These are phyloP conservation scores for Neurospora sp. DNA, from an alignment of 495 filamentous ascomycete genomes.

Conservation along the genomic window DNA sequence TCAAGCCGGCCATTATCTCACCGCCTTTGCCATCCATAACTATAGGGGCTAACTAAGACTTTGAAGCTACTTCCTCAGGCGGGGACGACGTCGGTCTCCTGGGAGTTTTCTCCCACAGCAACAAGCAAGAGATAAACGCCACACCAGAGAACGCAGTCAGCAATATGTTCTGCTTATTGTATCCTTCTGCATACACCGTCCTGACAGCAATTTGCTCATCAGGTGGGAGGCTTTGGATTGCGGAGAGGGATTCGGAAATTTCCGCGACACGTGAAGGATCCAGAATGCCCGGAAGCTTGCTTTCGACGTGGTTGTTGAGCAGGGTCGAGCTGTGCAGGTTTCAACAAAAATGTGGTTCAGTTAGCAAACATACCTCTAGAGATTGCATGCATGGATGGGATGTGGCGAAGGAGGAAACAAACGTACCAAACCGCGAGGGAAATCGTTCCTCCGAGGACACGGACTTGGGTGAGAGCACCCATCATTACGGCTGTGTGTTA, in stretches of 20 bases:
- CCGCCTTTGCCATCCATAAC: background rate
- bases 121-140: background rate
- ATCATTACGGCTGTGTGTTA: slow-evolving; percentile 14
- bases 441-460: slow-evolving; percentile 41
- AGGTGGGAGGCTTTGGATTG: background rate
- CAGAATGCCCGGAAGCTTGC: background rate
- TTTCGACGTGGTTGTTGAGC: slow-evolving; percentile 4
- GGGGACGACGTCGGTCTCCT: background rate
- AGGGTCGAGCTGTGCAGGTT: slow-evolving; percentile 1
- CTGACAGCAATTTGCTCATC: slow-evolving; percentile 1
- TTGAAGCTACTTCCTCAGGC: background rate
- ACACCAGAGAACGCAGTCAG: background rate
- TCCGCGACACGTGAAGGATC: background rate
- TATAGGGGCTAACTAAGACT: background rate
- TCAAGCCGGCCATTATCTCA: background rate
- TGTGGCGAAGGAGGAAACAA: background rate
- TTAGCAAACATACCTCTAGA: background rate
- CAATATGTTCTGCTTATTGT: slow-evolving; percentile 2
- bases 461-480: slow-evolving; percentile 36
- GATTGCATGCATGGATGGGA: background rate
- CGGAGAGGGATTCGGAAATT: slow-evolving; percentile 3
- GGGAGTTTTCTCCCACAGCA: background rate
- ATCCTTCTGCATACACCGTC: background rate
- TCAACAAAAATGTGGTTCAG: background rate
- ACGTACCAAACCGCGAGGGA: slow-evolving; percentile 19